Percentiles rank a stretch among this genome's conserved stretches.
phyloP scores from a whole-genome alignment of 2,329 filamentous ascomycete species.

The Ophiocordyceps sinensis region DNA sequence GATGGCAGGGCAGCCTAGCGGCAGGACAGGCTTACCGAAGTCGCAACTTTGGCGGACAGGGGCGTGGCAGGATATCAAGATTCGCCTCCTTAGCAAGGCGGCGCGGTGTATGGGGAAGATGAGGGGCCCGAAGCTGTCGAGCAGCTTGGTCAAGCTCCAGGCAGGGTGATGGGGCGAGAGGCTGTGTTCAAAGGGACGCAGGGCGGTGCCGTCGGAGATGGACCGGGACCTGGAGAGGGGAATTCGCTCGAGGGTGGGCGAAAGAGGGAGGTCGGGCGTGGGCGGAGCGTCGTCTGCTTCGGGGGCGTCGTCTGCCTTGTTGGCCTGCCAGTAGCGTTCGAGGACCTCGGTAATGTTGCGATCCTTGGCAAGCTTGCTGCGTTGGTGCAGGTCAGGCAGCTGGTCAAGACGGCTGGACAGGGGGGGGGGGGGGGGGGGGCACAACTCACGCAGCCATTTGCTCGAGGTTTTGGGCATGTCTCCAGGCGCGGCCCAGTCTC shows the following conservation, averaged over 20 bases:
- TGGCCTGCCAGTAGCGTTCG: constrained; percentile 65
- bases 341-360: constrained; percentile 47
- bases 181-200: constrained; percentile 46
- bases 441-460: constrained; percentile 51
- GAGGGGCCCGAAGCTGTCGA: constrained; percentile 78
- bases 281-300: constrained; percentile 7
- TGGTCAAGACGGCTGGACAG: background rate
- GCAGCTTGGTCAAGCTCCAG: constrained; percentile 60
- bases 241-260: constrained; percentile 18
- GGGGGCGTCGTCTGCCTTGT: constrained; percentile 23
- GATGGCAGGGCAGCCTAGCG: constrained; percentile 1
- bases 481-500: constrained; percentile 76
- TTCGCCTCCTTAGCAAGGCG: constrained; percentile 72
- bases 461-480: constrained; percentile 65
- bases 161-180: constrained; percentile 75
- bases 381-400: background rate
- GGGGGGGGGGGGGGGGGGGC: too few relatives aligned
- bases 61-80: constrained; percentile 72
- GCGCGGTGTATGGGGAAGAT: constrained; percentile 86
- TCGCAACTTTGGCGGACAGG: constrained; percentile 79
- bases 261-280: constrained; percentile 21
- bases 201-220: constrained; percentile 44
- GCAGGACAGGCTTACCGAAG: constrained; percentile 53
- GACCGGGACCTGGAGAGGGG: constrained; percentile 43
- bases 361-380: constrained; percentile 48